Conservation (phyloP, 192 early-diverging fungal species). For the Backusella sp. region DNA sequence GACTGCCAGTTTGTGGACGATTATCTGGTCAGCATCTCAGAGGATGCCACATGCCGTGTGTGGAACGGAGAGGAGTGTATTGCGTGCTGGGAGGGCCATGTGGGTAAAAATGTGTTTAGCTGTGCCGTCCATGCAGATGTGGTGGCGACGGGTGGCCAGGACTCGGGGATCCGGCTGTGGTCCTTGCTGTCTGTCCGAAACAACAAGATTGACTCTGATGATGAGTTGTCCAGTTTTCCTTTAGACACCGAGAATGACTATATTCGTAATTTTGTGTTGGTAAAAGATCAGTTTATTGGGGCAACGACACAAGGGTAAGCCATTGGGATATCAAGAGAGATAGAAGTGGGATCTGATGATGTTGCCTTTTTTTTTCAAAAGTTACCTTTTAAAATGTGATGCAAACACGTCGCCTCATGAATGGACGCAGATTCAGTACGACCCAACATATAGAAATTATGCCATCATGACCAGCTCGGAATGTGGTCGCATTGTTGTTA, state of each 20-base stretch:
- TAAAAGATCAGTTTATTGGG: constrained; percentile 29
- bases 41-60: constrained; percentile 80
- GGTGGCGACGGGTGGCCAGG: constrained; percentile 77
- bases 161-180: constrained; percentile 80
- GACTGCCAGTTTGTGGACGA: constrained; percentile 61
- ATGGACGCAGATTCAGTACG: neutral
- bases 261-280: constrained; percentile 49
- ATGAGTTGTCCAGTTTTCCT: constrained; percentile 28
- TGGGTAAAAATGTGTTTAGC: constrained; percentile 79
- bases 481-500: constrained; percentile 53
- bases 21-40: constrained; percentile 68
- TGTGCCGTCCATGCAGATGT: constrained; percentile 57
- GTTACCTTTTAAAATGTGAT: constrained; percentile 19
- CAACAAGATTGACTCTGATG: constrained; percentile 52
- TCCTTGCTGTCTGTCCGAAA: constrained; percentile 46
- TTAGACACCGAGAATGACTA: constrained; percentile 33
- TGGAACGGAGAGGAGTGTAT: constrained; percentile 66
- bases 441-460: constrained; percentile 35
- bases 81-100: constrained; percentile 78
- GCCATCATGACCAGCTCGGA: constrained; percentile 50
- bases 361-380: neutral
- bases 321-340: neutral
- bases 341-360: no score
- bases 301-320: constrained; percentile 41
- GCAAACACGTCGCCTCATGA: neutral